Conservation (phyloP, 495 filamentous ascomycete genomes). For the Penicillium daleae region DNA sequence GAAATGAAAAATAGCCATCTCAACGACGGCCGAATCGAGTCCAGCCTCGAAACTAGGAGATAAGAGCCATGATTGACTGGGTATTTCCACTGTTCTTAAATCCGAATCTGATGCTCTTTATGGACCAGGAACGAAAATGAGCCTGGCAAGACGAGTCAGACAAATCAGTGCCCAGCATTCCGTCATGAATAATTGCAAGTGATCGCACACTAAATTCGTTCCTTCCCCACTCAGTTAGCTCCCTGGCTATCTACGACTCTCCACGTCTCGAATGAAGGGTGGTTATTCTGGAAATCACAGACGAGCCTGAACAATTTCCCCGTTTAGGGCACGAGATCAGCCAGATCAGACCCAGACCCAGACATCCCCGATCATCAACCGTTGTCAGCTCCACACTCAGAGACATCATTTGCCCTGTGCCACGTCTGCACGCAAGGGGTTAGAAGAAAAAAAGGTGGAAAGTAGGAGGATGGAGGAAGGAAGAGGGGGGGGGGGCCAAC, state of each 20-base stretch:
- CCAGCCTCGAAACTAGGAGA: not conserved
- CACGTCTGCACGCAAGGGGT: conserved; percentile 26
- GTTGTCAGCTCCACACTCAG: conserved; percentile 1
- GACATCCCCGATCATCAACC: not conserved
- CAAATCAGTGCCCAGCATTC: not conserved
- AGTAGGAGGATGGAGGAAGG: no score
- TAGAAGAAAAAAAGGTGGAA: not conserved
- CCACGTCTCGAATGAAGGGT: not conserved
- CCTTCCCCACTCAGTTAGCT: not conserved
- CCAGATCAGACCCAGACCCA: not conserved
- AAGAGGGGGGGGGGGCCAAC: conserved; percentile 23
- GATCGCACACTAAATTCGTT: not conserved
- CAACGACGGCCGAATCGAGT: not conserved
- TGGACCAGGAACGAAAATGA: conserved; percentile 1
- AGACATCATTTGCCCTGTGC: conserved; percentile 7
- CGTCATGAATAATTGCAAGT: not conserved
- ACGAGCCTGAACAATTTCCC: not conserved
- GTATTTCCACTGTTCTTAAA: not conserved
- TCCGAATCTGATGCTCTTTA: not conserved
- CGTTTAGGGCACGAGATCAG: not conserved
- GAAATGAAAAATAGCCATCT: not conserved
- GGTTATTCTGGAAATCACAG: not conserved
- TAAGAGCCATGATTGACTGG: not conserved
- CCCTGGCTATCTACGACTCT: not conserved
- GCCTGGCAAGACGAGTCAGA: not conserved